phyloP scores from a whole-genome alignment of 208 protist genomes.

The Acanthamoeba healyi region DNA sequence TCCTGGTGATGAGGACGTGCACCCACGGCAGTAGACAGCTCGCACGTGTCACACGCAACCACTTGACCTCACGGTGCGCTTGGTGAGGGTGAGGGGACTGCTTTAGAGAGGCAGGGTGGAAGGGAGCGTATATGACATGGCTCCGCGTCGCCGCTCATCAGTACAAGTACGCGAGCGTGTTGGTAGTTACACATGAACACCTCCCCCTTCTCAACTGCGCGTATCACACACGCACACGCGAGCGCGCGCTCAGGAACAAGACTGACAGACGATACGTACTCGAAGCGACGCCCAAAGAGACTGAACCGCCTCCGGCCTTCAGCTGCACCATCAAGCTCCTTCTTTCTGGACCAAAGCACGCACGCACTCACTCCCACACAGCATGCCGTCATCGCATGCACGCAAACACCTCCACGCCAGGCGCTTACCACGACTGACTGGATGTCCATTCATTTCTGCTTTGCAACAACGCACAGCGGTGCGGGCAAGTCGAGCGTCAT shows the following conservation, averaged over 20 bases:
- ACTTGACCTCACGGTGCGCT: neutral
- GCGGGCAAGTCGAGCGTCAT: neutral
- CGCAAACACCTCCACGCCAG: no score
- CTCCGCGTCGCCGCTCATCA: neutral
- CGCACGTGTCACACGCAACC: neutral
- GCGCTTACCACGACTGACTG: neutral
- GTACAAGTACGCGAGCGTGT: neutral
- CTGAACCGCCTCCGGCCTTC: neutral
- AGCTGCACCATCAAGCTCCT: neutral
- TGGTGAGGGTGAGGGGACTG: neutral
- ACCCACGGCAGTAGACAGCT: no score
- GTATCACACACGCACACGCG: no score
- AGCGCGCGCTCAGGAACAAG: neutral
- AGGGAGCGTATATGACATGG: slow-evolving; percentile 8
- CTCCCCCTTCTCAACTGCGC: no score
- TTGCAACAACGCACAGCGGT: neutral
- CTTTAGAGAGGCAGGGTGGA: slow-evolving; percentile 4
- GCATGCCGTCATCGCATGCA: no score
- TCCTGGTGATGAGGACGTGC: no score
- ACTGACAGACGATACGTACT: neutral
- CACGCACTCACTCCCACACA: neutral
- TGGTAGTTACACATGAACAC: no score
- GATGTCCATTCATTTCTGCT: neutral
- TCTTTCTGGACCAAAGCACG: neutral
- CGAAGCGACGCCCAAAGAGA: neutral